These are phyloP conservation scores for Inga leiocalycina DNA, from an alignment of 306 rosid species.

Conservation along the genomic window DNA sequence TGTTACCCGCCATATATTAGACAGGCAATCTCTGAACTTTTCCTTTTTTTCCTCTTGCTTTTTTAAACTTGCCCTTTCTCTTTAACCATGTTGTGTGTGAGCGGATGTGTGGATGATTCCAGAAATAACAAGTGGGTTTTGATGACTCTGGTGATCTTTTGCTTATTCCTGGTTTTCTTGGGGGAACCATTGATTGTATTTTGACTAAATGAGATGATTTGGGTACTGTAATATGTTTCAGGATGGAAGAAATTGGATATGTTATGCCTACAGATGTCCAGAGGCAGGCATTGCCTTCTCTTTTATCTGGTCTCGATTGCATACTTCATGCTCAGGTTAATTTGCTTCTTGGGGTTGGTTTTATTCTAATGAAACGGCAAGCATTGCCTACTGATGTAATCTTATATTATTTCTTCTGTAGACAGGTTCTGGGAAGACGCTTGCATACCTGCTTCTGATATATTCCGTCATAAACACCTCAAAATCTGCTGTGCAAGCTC, in stretches of 20 bases:
- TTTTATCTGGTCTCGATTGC: conserved; percentile 76
- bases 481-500: conserved; percentile 77
- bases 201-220: conserved; percentile 1
- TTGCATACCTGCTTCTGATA: conserved; percentile 79
- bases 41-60: not conserved
- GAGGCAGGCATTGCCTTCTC: conserved; percentile 65
- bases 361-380: not conserved
- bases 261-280: conserved; percentile 73
- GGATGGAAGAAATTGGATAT: conserved; percentile 87
- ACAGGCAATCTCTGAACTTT: conserved; percentile 46
- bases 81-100: not conserved
- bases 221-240: conserved; percentile 31
- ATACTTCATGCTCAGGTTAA: conserved; percentile 93
- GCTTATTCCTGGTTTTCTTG: not conserved
- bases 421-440: conserved; percentile 99
- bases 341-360: conserved; percentile 21
- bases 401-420: conserved; percentile 48
- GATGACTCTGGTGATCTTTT: not conserved
- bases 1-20: conserved; percentile 64
- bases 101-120: not conserved
- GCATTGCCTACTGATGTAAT: conserved; percentile 8
- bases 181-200: not conserved
- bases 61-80: not conserved
- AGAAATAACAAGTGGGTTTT: not conserved
- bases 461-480: conserved; percentile 55